A percentile compares a stretch with the other conserved stretches of the same genome.
phyloP scores from a whole-genome alignment of 352 stramenopile genomes.

The Phytophthora hibernalis region DNA sequence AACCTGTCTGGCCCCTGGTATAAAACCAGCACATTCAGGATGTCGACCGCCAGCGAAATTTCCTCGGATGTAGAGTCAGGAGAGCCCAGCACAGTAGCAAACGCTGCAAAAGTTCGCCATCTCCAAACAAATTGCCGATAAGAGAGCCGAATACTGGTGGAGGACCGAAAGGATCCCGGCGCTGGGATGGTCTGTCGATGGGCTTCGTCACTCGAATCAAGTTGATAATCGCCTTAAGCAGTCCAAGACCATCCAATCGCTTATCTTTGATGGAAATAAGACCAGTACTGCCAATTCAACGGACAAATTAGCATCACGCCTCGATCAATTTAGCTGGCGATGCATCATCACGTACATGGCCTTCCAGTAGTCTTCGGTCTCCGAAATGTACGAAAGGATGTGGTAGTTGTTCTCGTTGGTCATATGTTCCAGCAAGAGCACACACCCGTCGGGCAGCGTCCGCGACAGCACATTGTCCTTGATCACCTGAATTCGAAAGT shows the following conservation, averaged over 20 bases:
- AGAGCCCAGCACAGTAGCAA: conserved; percentile 57
- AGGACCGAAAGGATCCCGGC: conserved; percentile 59
- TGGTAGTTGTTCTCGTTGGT: conserved; percentile 88
- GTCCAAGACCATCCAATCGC: conserved; percentile 57
- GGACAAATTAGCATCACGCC: conserved; percentile 16
- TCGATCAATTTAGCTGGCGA: background rate
- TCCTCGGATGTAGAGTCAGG: conserved; percentile 54
- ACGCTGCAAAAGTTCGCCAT: conserved; percentile 64
- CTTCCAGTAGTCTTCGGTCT: conserved; percentile 76
- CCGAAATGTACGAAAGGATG: conserved; percentile 84
- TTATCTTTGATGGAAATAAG: conserved; percentile 52
- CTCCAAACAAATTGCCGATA: conserved; percentile 72
- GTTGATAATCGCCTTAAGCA: conserved; percentile 79
- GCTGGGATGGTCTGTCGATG: conserved; percentile 69
- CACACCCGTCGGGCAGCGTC: conserved; percentile 75
- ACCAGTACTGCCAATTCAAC: conserved; percentile 44
- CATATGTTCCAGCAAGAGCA: conserved; percentile 84
- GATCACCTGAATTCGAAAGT: conserved; percentile 90
- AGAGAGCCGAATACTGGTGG: conserved; percentile 67
- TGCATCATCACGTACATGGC: conserved; percentile 47
- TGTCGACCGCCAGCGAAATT: conserved; percentile 63
- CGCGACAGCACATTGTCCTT: conserved; percentile 87
- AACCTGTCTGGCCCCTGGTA: conserved; percentile 76
- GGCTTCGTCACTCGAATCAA: conserved; percentile 67
- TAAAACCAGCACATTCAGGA: conserved; percentile 75